Percentiles rank a stretch among this genome's conserved stretches.
Evolutionary conservation across 2,329 filamentous ascomycete species (phyloP).

Genomic region (Ophiosphaerella korrae): DNA sequence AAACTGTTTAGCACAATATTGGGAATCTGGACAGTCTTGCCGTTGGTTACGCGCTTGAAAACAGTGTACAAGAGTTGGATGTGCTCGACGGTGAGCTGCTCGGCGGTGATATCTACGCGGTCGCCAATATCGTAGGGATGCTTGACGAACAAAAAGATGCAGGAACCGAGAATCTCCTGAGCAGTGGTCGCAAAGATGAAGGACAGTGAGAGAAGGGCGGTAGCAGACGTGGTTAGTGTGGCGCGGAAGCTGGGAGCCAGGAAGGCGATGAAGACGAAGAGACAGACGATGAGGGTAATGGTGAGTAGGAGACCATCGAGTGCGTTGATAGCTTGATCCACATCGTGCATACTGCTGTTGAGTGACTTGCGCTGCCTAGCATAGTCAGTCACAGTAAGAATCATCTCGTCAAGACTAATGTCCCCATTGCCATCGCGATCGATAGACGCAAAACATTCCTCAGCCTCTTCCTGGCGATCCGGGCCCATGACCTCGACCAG

Average conservation of each 20-base stretch:
- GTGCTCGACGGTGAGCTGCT: conserved; percentile 82
- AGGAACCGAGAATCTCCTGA: conserved; percentile 96
- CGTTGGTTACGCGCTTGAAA: conserved; percentile 81
- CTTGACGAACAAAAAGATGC: conserved; percentile 98
- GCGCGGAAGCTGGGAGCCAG: conserved; percentile 85
- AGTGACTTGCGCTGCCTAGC: conserved; percentile 88
- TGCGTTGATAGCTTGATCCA: conserved; percentile 89
- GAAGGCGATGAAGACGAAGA: conserved; percentile 89
- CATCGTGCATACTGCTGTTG: conserved; percentile 92
- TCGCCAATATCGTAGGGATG: conserved; percentile 97
- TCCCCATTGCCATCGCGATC: conserved; percentile 92
- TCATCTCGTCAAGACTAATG: conserved; percentile 94
- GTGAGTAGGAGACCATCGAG: conserved; percentile 85
- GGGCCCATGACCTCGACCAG: conserved; percentile 84
- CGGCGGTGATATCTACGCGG: conserved; percentile 77
- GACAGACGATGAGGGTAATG: conserved; percentile 76
- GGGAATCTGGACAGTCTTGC: conserved; percentile 81
- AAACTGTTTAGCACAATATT: conserved; percentile 90
- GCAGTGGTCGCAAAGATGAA: conserved; percentile 93
- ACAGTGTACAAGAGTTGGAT: conserved; percentile 94
- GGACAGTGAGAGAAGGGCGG: conserved; percentile 89
- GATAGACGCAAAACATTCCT: conserved; percentile 80
- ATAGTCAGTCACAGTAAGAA: conserved; percentile 82
- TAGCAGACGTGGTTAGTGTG: conserved; percentile 87
- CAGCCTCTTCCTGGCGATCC: conserved; percentile 74